A percentile compares a stretch with the other conserved stretches of the same genome.
These are phyloP conservation scores for Phytophthora hibernalis DNA, from an alignment of 352 stramenopile species.

Conservation along the genomic window DNA sequence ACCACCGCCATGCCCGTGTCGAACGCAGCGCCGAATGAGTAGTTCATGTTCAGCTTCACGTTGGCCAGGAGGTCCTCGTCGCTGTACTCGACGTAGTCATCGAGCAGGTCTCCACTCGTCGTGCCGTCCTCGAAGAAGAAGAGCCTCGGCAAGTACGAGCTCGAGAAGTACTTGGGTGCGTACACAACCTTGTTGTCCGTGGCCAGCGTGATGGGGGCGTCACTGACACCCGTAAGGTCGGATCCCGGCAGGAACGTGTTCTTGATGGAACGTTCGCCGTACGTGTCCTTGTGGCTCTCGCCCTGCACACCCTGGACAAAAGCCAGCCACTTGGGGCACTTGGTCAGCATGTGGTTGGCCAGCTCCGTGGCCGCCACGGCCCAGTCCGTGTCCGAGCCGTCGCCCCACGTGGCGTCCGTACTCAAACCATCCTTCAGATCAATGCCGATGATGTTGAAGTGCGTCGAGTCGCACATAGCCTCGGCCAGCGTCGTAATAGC, in stretches of 20 bases:
- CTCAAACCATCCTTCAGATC: conserved; percentile 82
- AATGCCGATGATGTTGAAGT: conserved; percentile 89
- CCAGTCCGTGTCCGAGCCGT: conserved; percentile 83
- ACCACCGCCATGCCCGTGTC: conserved; percentile 72
- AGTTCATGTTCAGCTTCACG: conserved; percentile 80
- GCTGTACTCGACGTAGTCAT: conserved; percentile 65
- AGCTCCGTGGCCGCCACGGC: conserved; percentile 68
- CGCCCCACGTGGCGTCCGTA: conserved; percentile 75
- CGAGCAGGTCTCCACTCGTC: conserved; percentile 61
- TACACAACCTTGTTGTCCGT: conserved; percentile 84
- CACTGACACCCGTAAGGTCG: conserved; percentile 60
- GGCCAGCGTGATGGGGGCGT: conserved; percentile 61
- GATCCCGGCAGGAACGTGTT: conserved; percentile 74
- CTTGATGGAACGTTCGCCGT: conserved; percentile 63
- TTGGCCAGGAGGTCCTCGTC: conserved; percentile 67
- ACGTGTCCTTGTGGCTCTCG: conserved; percentile 72
- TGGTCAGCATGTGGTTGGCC: conserved; percentile 67
- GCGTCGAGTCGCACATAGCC: conserved; percentile 77
- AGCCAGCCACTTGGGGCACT: conserved; percentile 78
- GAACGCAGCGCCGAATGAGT: conserved; percentile 77
- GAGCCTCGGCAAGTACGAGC: conserved; percentile 58
- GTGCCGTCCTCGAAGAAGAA: conserved; percentile 77
- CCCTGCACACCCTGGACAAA: conserved; percentile 82
- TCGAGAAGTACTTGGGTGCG: conserved; percentile 80
- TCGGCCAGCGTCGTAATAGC: conserved; percentile 79